A percentile compares a stretch with the other conserved stretches of the same genome.
Evolutionary conservation across 768 basidiomycete genomes (phyloP).

Genomic region (Nidularia pulvinata): DNA sequence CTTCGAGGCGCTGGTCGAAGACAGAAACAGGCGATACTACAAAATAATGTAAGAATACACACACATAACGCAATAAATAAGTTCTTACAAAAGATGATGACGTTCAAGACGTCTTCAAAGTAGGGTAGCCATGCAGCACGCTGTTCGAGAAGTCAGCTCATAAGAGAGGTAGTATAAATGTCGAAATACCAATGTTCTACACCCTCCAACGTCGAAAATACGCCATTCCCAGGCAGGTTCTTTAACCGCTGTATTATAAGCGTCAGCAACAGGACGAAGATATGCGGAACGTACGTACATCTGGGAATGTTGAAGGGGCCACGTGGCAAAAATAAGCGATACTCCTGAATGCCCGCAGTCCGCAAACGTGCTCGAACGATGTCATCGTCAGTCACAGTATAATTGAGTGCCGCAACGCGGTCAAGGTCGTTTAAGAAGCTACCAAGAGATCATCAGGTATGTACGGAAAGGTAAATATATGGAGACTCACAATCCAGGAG

Average conservation of each 20-base stretch:
- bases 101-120: slow-evolving; percentile 63
- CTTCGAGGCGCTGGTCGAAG: slow-evolving; percentile 45
- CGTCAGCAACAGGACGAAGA: slow-evolving; percentile 1
- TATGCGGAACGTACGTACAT: background rate
- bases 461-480: background rate
- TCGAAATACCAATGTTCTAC: slow-evolving; percentile 44
- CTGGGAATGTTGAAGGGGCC: background rate
- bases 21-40: slow-evolving; percentile 33
- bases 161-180: background rate
- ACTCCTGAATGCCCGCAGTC: slow-evolving; percentile 72
- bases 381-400: slow-evolving; percentile 61
- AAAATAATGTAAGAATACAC: background rate
- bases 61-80: slow-evolving; percentile 22
- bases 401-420: slow-evolving; percentile 52
- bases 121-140: slow-evolving; percentile 73
- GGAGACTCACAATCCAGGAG: slow-evolving; percentile 57
- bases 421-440: slow-evolving; percentile 72
- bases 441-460: background rate
- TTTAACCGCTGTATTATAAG: slow-evolving; percentile 8
- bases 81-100: slow-evolving; percentile 72
- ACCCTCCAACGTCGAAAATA: slow-evolving; percentile 72
- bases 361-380: slow-evolving; percentile 69
- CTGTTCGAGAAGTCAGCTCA: slow-evolving; percentile 22
- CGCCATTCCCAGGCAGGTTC: slow-evolving; percentile 55
- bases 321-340: slow-evolving; percentile 55